Evolutionary conservation across 169 alveolate species (phyloP), one percentile per base, ranked within the genome.

Genomic region (Babesia divergens): DNA sequence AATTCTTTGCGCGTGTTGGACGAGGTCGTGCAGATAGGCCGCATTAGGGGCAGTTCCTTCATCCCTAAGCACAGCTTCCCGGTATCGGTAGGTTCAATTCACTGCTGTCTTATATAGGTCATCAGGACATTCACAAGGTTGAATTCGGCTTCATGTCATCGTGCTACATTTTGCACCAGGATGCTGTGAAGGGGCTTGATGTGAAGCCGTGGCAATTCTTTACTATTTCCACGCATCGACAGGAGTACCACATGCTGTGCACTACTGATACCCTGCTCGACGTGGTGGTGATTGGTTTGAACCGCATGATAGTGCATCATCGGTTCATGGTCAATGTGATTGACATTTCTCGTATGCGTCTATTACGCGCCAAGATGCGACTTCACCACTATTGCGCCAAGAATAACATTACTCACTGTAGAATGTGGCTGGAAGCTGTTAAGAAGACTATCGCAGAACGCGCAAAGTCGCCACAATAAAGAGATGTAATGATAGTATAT

Each of bases 181-280:
- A 6, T n/a, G 32, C 34, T 16, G 46, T 47, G 35, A n/a, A n/a
- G 44, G 18, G 9, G 3, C 26, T 0, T 20, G 40, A 62, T 8
- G 31, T 43, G 29, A 34, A 26, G 18, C 72, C 72, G n/a, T 62
- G 72, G 72, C 72, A 62, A 20, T 62, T 62, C 47, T 62, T 62
- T 60, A 29, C 72, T n/a, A 44, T 62, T 9, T 32, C 18, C 40
- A 62, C 72, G 1, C 14, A 8, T 9, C n/a, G 18, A 34, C 47
- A 37, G 16, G 72, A 62, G 59, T 62, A 62, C 72, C 38, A 62
- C 72, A 0, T 62, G 24, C 4, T 43, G n/a, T 62, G 72, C 47
- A 24, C 34, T 18, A 18, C 43, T 18, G 60, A 62, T 50, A 9
- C 5, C 44, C 26, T 62, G 22, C 6, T 62, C 26, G 72, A 62